Percentiles rank a stretch among this genome's conserved stretches.
These are phyloP conservation scores for Chlamydomonas eustigma DNA, from an alignment of 139 green algal species.

Conservation along the genomic window DNA sequence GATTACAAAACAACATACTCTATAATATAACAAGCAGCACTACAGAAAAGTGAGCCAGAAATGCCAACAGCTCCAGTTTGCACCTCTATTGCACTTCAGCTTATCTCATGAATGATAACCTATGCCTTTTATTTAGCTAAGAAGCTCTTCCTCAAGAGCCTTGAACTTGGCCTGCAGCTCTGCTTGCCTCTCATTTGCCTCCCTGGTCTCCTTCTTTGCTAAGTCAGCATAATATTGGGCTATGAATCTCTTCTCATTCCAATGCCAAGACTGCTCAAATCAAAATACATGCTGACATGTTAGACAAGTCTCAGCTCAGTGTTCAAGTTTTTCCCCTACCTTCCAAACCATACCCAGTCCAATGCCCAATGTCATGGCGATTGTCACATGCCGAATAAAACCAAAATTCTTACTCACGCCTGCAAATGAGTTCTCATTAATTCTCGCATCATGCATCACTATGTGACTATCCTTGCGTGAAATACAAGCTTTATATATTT, in stretches of 20 bases:
- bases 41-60: no score
- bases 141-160: conserved; percentile 30
- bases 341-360: conserved; percentile 35
- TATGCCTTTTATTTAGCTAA: no score
- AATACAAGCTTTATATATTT: not conserved
- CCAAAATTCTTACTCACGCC: conserved; percentile 39
- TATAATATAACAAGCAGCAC: no score
- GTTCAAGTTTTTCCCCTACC: no score
- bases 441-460: not conserved
- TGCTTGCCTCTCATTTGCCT: conserved; percentile 22
- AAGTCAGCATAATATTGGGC: conserved; percentile 53
- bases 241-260: conserved; percentile 56
- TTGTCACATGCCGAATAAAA: conserved; percentile 26
- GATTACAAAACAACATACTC: no score
- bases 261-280: conserved; percentile 38
- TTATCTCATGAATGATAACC: no score
- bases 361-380: conserved; percentile 22
- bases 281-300: conserved; percentile 1
- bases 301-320: not conserved
- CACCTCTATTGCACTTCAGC: no score
- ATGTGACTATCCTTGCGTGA: not conserved
- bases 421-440: not conserved
- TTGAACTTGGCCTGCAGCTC: conserved; percentile 37
- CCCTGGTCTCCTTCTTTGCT: conserved; percentile 31
- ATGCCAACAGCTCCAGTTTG: no score